Percentiles rank a stretch among this genome's conserved stretches.
Evolutionary conservation across 1,284 basidiomycete species (phyloP).

Genomic region (Melanopsichium pennsylvanicum): DNA sequence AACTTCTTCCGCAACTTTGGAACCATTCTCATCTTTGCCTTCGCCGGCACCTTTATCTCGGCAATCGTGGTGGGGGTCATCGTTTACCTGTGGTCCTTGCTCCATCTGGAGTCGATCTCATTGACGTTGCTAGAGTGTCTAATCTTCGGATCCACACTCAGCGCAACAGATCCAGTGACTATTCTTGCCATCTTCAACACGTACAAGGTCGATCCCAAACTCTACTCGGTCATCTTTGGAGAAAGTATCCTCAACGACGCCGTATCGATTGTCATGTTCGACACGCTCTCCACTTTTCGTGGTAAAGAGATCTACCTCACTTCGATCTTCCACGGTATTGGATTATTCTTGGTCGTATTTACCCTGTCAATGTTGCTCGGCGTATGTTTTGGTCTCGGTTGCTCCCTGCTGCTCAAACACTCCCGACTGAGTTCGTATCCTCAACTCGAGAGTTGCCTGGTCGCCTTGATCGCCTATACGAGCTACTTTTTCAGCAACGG

Average conservation of each 20-base stretch:
- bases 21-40: slow-evolving; percentile 89
- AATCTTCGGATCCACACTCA: slow-evolving; percentile 93
- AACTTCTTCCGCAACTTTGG: slow-evolving; percentile 83
- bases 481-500: slow-evolving; percentile 98
- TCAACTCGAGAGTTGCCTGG: slow-evolving; percentile 85
- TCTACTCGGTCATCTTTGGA: slow-evolving; percentile 97
- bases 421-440: slow-evolving; percentile 86
- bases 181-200: slow-evolving; percentile 99
- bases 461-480: slow-evolving; percentile 92
- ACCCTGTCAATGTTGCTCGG: slow-evolving; percentile 91
- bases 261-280: slow-evolving; percentile 99
- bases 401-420: slow-evolving; percentile 94
- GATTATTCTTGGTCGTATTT: slow-evolving; percentile 95
- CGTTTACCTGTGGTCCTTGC: slow-evolving; percentile 91
- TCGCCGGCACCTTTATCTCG: slow-evolving; percentile 94
- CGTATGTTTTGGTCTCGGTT: slow-evolving; percentile 84
- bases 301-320: slow-evolving; percentile 85
- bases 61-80: slow-evolving; percentile 94
- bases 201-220: slow-evolving; percentile 96
- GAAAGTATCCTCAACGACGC: slow-evolving; percentile 97
- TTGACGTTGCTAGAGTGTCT: slow-evolving; percentile 77
- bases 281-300: slow-evolving; percentile 91
- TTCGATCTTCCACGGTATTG: slow-evolving; percentile 91
- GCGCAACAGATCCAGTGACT: slow-evolving; percentile 97
- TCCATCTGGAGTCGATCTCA: slow-evolving; percentile 71